phyloP scores from a whole-genome alignment of 75 land plant species.

The Picea sitchensis region DNA sequence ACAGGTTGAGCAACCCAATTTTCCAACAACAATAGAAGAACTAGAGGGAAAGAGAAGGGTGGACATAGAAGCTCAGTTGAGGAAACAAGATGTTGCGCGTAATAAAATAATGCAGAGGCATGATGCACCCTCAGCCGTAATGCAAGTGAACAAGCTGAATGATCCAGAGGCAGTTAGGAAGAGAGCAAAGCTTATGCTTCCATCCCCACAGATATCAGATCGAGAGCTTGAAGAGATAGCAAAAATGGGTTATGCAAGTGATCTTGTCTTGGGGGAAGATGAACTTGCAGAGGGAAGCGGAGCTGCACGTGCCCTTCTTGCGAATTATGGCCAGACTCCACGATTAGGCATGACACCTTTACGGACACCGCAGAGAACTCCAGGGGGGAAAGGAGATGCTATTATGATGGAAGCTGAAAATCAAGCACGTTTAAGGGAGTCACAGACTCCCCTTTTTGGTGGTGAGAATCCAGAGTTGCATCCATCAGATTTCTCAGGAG shows the following conservation, averaged over 20 bases:
- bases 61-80: conserved; percentile 81
- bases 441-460: conserved; percentile 92
- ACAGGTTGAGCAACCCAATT: conserved; percentile 66
- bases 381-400: conserved; percentile 90
- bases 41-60: conserved; percentile 92
- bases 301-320: conserved; percentile 80
- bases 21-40: conserved; percentile 96
- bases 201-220: conserved; percentile 96
- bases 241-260: conserved; percentile 92
- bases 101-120: conserved; percentile 88
- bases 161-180: conserved; percentile 95
- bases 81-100: conserved; percentile 89
- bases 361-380: conserved; percentile 89
- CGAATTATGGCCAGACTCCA: conserved; percentile 88
- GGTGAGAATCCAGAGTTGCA: conserved; percentile 97
- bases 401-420: conserved; percentile 99
- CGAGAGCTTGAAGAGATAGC: conserved; percentile 95
- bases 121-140: conserved; percentile 83
- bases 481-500: conserved; percentile 96
- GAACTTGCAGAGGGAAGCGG: conserved; percentile 74
- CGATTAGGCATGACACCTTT: conserved; percentile 79
- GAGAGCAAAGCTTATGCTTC: conserved; percentile 94
- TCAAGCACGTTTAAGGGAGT: conserved; percentile 79
- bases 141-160: conserved; percentile 95
- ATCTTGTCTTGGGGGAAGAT: conserved; percentile 62